Conservation (phyloP, 305 asterid genomes). For the Fraxinus platypoda region DNA sequence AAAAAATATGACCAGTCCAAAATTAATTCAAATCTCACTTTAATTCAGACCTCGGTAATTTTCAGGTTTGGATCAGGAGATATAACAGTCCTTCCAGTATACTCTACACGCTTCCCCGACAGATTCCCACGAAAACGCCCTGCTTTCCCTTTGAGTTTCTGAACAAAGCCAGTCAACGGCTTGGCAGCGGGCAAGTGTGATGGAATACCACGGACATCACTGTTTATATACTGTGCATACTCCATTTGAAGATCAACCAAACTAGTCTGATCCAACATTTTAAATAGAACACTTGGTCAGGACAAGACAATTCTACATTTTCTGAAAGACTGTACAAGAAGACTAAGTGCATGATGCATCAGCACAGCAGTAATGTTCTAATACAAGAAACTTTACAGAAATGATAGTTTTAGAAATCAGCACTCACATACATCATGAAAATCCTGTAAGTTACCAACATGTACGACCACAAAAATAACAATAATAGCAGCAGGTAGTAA, state of each 20-base stretch:
- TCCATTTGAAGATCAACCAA: constrained; percentile 74
- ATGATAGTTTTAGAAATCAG: not conserved
- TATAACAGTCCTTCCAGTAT: constrained; percentile 91
- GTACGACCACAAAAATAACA: not conserved
- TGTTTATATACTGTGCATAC: constrained; percentile 84
- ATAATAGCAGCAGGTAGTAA: not conserved
- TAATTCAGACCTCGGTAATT: constrained; percentile 65
- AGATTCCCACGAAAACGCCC: constrained; percentile 93
- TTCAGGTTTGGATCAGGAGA: constrained; percentile 92
- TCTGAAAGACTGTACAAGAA: not conserved
- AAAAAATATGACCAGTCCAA: constrained; percentile 18
- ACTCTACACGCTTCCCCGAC: constrained; percentile 96
- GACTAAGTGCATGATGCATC: not conserved
- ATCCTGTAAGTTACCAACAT: not conserved
- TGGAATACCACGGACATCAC: constrained; percentile 70
- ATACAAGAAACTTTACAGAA: not conserved
- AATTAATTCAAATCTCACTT: constrained; percentile 12
- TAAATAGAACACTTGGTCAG: constrained; percentile 15
- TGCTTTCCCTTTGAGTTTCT: constrained; percentile 92
- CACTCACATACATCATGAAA: not conserved
- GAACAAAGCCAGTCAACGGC: constrained; percentile 84
- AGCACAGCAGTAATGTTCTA: not conserved
- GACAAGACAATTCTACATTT: not conserved
- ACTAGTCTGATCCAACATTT: constrained; percentile 44
- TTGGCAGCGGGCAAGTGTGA: constrained; percentile 27